Base-by-base conservation (phyloP, 306 rosid genomes). In the Clitoria ternatea region DNA sequence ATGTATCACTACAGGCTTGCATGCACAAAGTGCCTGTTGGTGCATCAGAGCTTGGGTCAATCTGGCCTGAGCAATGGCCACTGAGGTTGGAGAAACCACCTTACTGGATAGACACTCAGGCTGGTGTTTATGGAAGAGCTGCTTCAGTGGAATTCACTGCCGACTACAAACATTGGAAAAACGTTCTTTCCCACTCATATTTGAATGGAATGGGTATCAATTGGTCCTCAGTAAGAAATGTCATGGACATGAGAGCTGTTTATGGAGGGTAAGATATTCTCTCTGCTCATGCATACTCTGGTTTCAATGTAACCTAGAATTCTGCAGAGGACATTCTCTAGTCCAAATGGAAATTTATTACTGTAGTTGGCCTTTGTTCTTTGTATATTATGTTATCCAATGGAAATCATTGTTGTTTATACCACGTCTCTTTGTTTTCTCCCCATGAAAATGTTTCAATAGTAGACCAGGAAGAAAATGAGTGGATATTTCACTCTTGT, bases 191-290 rank as follows among this genome's bases (percentile, higher is more conserved):
- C 2, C 79, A 83, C 77, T 83, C 96, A 23, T 91, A 91, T 71
- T 60, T 86, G 82, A 80, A 85, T 49, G 97, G 90, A 61, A 81
- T 91, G 73, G 92, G 90, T 44, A 83, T 91, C 61, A 53, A 80
- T 57, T 91, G 97, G 97, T 75, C 95, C 50, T 79, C 84, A 1
- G 87, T 86, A 17, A 83, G 97, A 87, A 91, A 91, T 85, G 86
- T 88, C 79, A 74, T 91, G 92, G 97, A 91, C 81, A 91, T 91
- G 96, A 91, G 61, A 83, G 86, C 97, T 77, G 85, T 80, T 18
- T 91, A 91, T 70, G 97, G 97, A 85, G 97, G 97, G 97, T 88
- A 81, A 86, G 89, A 30, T 48, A 60, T 50, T 66, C 62, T 70
- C 14, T 54, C 12, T 69, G 29, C 75, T 67, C 40, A 1, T 54